phyloP scores from a whole-genome alignment of 345 rosid genomes.

The Populus alba region DNA sequence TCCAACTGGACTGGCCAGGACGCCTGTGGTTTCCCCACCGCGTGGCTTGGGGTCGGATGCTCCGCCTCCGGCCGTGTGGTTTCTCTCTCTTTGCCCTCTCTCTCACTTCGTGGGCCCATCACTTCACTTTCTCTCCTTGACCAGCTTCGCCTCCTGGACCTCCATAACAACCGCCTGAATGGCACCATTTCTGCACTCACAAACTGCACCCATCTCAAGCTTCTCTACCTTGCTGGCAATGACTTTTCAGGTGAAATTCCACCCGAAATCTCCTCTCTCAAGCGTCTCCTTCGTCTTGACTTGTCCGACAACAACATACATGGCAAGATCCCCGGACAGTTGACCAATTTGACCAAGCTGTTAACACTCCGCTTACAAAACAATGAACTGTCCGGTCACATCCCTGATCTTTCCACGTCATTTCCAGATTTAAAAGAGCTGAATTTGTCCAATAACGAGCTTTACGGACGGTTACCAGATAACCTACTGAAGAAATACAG shows the following conservation, averaged over 20 bases:
- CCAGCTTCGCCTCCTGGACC: constrained; percentile 83
- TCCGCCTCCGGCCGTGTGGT: constrained; percentile 50
- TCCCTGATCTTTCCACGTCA: constrained; percentile 66
- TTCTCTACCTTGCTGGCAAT: constrained; percentile 67
- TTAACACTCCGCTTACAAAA: constrained; percentile 75
- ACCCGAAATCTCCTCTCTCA: constrained; percentile 50
- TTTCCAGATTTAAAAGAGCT: constrained; percentile 44
- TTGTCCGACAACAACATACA: constrained; percentile 79
- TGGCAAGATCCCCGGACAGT: constrained; percentile 52
- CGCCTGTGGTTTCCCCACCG: constrained; percentile 45
- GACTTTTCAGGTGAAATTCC: constrained; percentile 81
- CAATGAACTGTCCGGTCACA: constrained; percentile 72
- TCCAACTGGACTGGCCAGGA: constrained; percentile 73
- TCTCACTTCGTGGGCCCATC: constrained; percentile 77
- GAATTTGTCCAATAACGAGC: constrained; percentile 67
- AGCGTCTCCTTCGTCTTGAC: constrained; percentile 65
- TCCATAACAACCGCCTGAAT: constrained; percentile 82
- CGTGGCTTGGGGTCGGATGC: constrained; percentile 83
- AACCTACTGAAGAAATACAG: constrained; percentile 57
- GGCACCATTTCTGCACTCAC: constrained; percentile 56
- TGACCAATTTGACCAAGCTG: constrained; percentile 53
- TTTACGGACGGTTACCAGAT: constrained; percentile 64
- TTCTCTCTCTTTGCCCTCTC: constrained; percentile 61
- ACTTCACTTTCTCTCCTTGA: constrained; percentile 56
- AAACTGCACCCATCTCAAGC: constrained; percentile 69